These are phyloP conservation scores for Russula brevipes DNA, from an alignment of 768 basidiomycete genomes.

Conservation along the genomic window DNA sequence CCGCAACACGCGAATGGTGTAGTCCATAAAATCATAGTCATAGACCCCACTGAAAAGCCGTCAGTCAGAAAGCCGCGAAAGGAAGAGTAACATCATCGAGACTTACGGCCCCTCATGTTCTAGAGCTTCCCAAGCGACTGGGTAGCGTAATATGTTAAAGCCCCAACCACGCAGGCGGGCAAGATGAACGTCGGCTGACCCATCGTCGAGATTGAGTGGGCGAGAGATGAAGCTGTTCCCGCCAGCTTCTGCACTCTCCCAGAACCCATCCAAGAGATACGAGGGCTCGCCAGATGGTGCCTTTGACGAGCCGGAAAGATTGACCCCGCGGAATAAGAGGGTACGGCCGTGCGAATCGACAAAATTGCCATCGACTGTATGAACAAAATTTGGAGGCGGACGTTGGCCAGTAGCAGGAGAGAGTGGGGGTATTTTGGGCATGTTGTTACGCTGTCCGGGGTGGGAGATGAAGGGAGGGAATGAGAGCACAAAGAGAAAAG, in stretches of 20 bases:
- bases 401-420: conserved; percentile 56
- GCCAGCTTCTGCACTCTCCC: conserved; percentile 70
- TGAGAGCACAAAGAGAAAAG: not conserved
- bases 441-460: conserved; percentile 27
- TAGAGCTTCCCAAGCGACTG: conserved; percentile 91
- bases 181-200: conserved; percentile 80
- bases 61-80: not conserved
- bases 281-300: conserved; percentile 69
- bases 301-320: conserved; percentile 86
- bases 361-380: conserved; percentile 64
- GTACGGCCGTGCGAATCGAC: conserved; percentile 72
- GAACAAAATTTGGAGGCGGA: conserved; percentile 48
- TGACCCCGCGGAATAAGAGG: conserved; percentile 87
- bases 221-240: conserved; percentile 67
- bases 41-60: conserved; percentile 65
- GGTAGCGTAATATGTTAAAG: conserved; percentile 79
- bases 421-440: conserved; percentile 51
- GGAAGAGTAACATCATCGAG: not conserved
- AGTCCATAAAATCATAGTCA: conserved; percentile 90
- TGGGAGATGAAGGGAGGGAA: conserved; percentile 4
- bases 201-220: conserved; percentile 81
- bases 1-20: conserved; percentile 76
- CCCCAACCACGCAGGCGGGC: conserved; percentile 88
- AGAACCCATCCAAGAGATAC: conserved; percentile 67
- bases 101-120: conserved; percentile 96